Base-by-base conservation (phyloP, 2,329 filamentous ascomycete genomes). In the Ophiostoma himal-ulmi region DNA sequence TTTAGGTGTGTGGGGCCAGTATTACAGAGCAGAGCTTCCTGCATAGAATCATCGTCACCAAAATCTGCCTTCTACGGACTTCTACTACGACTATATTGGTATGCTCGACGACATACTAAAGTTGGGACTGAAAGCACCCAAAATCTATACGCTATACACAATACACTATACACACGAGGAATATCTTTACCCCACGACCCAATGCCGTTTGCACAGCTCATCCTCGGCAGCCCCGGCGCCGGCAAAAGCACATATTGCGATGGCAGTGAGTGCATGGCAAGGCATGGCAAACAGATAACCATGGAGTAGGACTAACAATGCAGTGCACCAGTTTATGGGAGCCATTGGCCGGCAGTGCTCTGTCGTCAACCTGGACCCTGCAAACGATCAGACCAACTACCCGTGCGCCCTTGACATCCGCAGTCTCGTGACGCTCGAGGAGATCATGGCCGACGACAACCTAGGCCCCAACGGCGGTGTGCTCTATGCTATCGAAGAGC, bases 161-260 rank as follows among this genome's bases (percentile, higher is more conserved):
- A 30, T 30, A 30, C 30, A n/a, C 6, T 4, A 4, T 20, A 34
- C 5, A 36, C 68, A 17, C 11, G 14, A 44, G 6, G 14, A 44
- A 4, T 20, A 34, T 20, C n/a, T 54, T 14, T 44, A 13, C 11
- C 7, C 3, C 11, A n/a, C 37, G 37, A n/a, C 11, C 37, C n/a
- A 4, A 88, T 88, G 86, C 85, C 86, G 68, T 88, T 88, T 76
- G 86, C 84, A 71, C 91, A 96, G 82, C 88, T 97, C 62, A 89
- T 97, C 52, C 89, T 97, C 76, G 95, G 95, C n/a, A 94, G 94
- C 75, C 95, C 95, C 7, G 95, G 95, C 76, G 89, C 93, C 39
- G 95, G 95, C 72, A 99, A 99, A 82, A 97, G 93, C 74, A 99
- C 95, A 8, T 97, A 97, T 79, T 98, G 94, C 83, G 93, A 98